Evolutionary conservation across 208 protist genomes (phyloP), one percentile per base, ranked within the genome.

Genomic region (Borovskyia barvae): DNA sequence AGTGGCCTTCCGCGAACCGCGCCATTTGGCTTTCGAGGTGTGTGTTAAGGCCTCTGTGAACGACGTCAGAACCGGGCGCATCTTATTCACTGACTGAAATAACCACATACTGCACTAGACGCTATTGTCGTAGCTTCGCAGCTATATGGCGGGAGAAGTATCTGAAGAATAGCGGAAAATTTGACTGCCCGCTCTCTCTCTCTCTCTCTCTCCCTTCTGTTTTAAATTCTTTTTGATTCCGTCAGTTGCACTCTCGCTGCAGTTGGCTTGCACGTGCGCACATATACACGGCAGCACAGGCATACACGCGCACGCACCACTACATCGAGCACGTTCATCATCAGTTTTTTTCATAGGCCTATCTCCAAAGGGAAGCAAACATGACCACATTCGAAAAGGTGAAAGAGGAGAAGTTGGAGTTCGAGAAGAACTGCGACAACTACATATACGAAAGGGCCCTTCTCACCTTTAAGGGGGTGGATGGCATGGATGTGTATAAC

Each of bases 401-500:
- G 24, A 78, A 73, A 40, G 66, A 78, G 60, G 66, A 74, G 40
- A 73, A 72, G 48, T 45, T 55, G 15, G 56, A 73, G 58, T 78
- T 78, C 50, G 72, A 78, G 60, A 69, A 73, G 66, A 70, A 74
- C 57, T 64, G 54, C 28, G 55, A 65, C 22, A 52, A 73, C 57
- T 56, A 58, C 36, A 59, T 82, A 4, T 80, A 82, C 30, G 78
- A 85, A 19, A 79, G 43, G 39, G 69, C 52, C 1, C 37, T 85
- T 2, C 50, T 85, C 26, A 81, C 74, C 41, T 85, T 85, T 64
- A 78, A 79, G 49, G 78, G 78, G 22, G 73, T 85, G n/a, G 74
- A 85, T n/a, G 78, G 78, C 2, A 73, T 60, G 58, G 78, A 85
- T 66, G 78, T 85, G 22, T 85, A 85, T 70, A 85, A 85, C 53